These are phyloP conservation scores for Cladosporium cucumerinum DNA, from an alignment of 2,329 filamentous ascomycete genomes.

Conservation along the genomic window DNA sequence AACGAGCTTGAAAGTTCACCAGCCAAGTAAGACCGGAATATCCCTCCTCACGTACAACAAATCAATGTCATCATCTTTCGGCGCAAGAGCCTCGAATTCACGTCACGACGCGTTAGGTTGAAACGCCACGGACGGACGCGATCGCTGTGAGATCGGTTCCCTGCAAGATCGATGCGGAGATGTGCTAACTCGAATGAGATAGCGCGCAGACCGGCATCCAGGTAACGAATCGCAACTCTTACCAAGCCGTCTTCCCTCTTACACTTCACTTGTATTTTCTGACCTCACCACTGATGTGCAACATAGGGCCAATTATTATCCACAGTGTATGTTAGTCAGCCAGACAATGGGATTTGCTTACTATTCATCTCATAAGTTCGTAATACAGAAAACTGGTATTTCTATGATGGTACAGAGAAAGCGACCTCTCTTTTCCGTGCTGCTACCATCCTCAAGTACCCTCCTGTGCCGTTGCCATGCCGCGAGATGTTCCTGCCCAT, in stretches of 20 bases:
- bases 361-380: background rate
- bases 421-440: background rate
- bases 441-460: background rate
- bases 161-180: background rate
- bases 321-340: background rate
- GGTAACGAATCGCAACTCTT: background rate
- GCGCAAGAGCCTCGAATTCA: background rate
- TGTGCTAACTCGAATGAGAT: background rate
- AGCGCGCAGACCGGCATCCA: background rate
- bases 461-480: background rate
- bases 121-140: conserved; percentile 1
- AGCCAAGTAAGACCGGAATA: background rate
- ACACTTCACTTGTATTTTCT: background rate
- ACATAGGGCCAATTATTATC: background rate
- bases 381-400: background rate
- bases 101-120: conserved; percentile 1
- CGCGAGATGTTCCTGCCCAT: background rate
- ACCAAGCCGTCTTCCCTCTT: background rate
- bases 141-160: background rate
- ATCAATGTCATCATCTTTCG: conserved; percentile 2
- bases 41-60: background rate
- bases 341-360: background rate
- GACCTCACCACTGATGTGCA: background rate
- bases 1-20: too few species aligned
- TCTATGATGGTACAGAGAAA: background rate